Base-by-base conservation (phyloP, 331 rosid species). In the Cydonia oblonga region DNA sequence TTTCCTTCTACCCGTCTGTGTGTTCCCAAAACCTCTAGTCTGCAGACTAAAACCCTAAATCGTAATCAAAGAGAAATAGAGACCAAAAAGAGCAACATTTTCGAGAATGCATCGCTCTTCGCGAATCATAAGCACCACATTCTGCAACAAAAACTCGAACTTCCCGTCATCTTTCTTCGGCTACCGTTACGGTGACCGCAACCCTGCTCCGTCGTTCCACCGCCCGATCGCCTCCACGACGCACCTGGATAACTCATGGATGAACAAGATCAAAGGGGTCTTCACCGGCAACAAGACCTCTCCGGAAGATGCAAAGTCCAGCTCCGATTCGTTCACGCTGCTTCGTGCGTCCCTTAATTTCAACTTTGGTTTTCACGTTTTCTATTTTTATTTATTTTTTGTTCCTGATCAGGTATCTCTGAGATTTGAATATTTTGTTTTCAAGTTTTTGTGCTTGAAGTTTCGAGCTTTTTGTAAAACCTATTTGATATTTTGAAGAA, bases 251-350 rank as follows among this genome's bases (percentile, higher is more conserved):
- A 69, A 40, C 75, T 89, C 97, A 81, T 93, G 97, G 98, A 65
- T 89, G 83, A 73, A 82, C 67, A 93, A 80, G 92, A 77, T 93
- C 46, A 93, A 90, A 83, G 91, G 86, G 7, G 92, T 73, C 85
- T 79, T 93, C 76, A 87, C 96, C 12, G 96, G 97, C 26, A 62
- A 86, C 40, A 86, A 85, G 59, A 25, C 71, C 73, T 30, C 87
- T 38, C 0, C 80, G 3, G 78, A 60, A 6, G 86, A 57, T 6
- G 7, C 84, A 28, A 69, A 74, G 57, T 12, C 69, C 80, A 60
- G 75, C 86, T 75, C 88, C 59, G 84, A 83, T 5, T 84, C 91
- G 3, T 87, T 90, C 76, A 87, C 97, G 1, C 79, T 93, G 19
- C 86, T 87, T 69, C 73, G 97, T 93, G 44, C 44, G 70, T 23